Evolutionary conservation across 345 rosid species (phyloP).

Genomic region (Ailanthus altissimus): DNA sequence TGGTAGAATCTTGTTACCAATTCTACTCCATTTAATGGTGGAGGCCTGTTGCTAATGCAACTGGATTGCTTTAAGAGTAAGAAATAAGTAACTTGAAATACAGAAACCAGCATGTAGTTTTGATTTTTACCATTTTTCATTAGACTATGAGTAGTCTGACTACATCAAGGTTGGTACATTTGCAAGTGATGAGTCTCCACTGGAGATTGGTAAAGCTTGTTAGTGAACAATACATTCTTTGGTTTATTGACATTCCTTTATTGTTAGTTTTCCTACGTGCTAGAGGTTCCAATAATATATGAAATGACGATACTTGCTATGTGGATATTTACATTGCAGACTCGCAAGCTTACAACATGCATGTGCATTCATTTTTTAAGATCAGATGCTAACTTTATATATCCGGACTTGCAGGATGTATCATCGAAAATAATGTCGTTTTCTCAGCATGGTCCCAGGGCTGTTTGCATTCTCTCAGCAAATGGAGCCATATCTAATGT

Average conservation of each 20-base stretch:
- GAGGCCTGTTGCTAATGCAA: too few species aligned
- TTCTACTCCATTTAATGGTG: too few species aligned
- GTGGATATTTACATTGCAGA: neutral
- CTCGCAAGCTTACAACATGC: neutral
- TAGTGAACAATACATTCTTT: conserved; percentile 9
- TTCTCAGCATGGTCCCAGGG: conserved; percentile 66
- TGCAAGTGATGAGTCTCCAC: neutral
- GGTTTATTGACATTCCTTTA: conserved; percentile 1
- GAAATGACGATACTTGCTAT: neutral
- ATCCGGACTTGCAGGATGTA: conserved; percentile 51
- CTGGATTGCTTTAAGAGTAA: too few species aligned
- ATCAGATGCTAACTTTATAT: neutral
- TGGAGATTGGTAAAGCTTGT: conserved; percentile 2
- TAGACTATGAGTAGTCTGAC: neutral
- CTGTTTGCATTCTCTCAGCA: conserved; percentile 69
- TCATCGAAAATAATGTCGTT: conserved; percentile 65
- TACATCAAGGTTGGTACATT: neutral
- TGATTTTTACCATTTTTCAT: neutral
- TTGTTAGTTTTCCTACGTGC: neutral
- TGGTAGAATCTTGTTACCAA: too few species aligned
- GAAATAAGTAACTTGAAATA: too few species aligned
- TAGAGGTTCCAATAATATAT: neutral
- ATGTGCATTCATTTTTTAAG: neutral
- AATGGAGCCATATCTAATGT: conserved; percentile 77
- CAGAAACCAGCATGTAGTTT: too few species aligned